Evolutionary conservation across 306 rosid genomes (phyloP).

Genomic region (Aeschynomene evenia): DNA sequence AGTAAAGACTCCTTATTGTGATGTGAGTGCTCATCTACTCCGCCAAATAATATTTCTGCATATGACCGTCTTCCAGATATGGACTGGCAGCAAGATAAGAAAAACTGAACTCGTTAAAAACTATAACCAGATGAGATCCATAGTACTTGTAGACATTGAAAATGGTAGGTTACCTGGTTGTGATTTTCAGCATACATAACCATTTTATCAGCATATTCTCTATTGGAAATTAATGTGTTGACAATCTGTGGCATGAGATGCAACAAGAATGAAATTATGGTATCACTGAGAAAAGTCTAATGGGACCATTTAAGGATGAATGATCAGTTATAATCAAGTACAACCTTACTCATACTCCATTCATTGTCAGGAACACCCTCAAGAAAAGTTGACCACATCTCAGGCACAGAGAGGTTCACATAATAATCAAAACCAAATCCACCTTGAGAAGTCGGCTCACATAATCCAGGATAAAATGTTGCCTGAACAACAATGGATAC

Average conservation of each 20-base stretch:
- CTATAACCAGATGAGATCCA: not conserved
- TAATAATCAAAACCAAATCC: constrained; percentile 95
- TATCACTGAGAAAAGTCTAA: constrained; percentile 19
- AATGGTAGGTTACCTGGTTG: constrained; percentile 62
- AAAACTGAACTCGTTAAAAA: constrained; percentile 5
- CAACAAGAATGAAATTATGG: constrained; percentile 13
- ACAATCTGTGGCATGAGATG: constrained; percentile 59
- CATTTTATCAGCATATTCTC: constrained; percentile 64
- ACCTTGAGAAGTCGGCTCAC: constrained; percentile 95
- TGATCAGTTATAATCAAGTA: constrained; percentile 21
- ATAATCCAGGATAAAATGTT: constrained; percentile 84
- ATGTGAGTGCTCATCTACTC: constrained; percentile 46
- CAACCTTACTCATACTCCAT: constrained; percentile 96
- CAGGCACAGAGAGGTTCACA: constrained; percentile 80
- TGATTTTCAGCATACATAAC: constrained; percentile 88
- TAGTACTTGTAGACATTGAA: constrained; percentile 8
- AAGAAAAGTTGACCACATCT: constrained; percentile 86
- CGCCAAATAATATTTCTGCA: constrained; percentile 85
- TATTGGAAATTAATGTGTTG: constrained; percentile 62
- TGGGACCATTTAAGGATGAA: constrained; percentile 6
- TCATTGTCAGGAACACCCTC: constrained; percentile 73
- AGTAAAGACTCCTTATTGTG: constrained; percentile 51
- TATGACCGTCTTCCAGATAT: constrained; percentile 85
- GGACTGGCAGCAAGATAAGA: constrained; percentile 56
- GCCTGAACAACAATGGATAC: constrained; percentile 55